phyloP scores from a whole-genome alignment of 2,329 filamentous ascomycete species.

The Penicillium fuscoglaucum region DNA sequence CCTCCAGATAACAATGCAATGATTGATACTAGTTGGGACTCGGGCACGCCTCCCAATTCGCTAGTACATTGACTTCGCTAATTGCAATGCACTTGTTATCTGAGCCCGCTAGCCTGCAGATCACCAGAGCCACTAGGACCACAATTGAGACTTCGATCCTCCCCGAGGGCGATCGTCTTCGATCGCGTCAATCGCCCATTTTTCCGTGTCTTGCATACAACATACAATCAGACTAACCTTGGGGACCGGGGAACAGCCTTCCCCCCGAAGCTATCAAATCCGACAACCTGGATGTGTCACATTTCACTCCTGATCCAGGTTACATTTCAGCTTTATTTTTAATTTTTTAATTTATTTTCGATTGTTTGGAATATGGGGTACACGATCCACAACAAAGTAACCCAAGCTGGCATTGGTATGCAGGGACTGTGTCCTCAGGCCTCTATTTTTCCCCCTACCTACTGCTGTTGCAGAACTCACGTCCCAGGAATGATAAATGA shows the following conservation, averaged over 20 bases:
- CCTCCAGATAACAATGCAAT: slow-evolving; percentile 2
- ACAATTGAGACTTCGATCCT: slow-evolving; percentile 6
- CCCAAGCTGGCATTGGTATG: slow-evolving; percentile 20
- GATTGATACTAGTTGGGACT: slow-evolving; percentile 4
- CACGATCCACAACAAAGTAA: slow-evolving; percentile 10
- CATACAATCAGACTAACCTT: slow-evolving; percentile 16
- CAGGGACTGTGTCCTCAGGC: slow-evolving; percentile 16
- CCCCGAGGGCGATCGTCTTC: slow-evolving; percentile 3
- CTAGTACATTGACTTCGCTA: background rate
- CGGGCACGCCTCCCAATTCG: background rate
- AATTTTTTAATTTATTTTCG: background rate
- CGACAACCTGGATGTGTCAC: slow-evolving; percentile 22
- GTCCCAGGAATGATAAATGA: slow-evolving; percentile 8
- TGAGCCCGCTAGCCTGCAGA: slow-evolving; percentile 10
- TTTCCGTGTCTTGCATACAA: slow-evolving; percentile 19
- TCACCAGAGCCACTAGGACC: slow-evolving; percentile 6
- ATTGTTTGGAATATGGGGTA: slow-evolving; percentile 3
- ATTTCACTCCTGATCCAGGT: slow-evolving; percentile 17
- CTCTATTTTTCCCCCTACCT: slow-evolving; percentile 2
- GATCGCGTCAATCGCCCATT: slow-evolving; percentile 15
- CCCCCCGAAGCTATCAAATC: slow-evolving; percentile 24
- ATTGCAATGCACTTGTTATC: background rate
- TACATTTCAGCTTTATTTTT: background rate
- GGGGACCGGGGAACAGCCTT: slow-evolving; percentile 20
- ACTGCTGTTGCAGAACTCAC: background rate